Conservation (phyloP, 2,329 filamentous ascomycete genomes). For the Bipolaris gigantea region DNA sequence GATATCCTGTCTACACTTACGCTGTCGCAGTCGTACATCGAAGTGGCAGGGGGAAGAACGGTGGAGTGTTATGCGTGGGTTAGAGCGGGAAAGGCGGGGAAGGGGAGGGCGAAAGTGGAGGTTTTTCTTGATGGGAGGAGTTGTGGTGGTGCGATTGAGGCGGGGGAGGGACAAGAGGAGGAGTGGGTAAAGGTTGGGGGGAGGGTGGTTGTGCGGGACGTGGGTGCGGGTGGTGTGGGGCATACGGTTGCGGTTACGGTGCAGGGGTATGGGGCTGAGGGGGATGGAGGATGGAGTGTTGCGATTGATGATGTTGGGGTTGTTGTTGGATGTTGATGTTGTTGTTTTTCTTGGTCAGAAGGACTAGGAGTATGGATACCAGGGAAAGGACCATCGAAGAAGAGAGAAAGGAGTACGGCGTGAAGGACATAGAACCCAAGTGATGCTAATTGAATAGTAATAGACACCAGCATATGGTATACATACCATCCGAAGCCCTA, state of each 20-base stretch:
- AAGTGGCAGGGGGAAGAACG: neutral
- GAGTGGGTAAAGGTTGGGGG: constrained; percentile 20
- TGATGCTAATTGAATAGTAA: neutral
- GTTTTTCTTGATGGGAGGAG: constrained; percentile 19
- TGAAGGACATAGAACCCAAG: neutral
- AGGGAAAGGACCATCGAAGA: neutral
- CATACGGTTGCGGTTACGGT: constrained; percentile 20
- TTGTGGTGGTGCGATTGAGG: constrained; percentile 13
- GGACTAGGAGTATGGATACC: neutral
- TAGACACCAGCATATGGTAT: neutral
- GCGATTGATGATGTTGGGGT: constrained; percentile 23
- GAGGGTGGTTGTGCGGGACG: constrained; percentile 3
- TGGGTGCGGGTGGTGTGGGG: constrained; percentile 1
- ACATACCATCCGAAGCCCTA: neutral
- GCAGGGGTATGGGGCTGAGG: constrained; percentile 14
- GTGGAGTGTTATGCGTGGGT: constrained; percentile 22
- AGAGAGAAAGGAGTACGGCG: neutral
- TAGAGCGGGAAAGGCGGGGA: neutral
- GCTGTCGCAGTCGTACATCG: constrained; percentile 18
- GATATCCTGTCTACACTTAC: constrained; percentile 11
- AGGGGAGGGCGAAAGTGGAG: constrained; percentile 17
- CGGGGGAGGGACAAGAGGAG: neutral
- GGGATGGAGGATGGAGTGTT: constrained; percentile 11
- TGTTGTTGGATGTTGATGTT: constrained; percentile 12
- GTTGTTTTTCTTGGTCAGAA: too few species aligned